phyloP scores from a whole-genome alignment of 768 basidiomycete species.

The Rossbeevera mucosa region DNA sequence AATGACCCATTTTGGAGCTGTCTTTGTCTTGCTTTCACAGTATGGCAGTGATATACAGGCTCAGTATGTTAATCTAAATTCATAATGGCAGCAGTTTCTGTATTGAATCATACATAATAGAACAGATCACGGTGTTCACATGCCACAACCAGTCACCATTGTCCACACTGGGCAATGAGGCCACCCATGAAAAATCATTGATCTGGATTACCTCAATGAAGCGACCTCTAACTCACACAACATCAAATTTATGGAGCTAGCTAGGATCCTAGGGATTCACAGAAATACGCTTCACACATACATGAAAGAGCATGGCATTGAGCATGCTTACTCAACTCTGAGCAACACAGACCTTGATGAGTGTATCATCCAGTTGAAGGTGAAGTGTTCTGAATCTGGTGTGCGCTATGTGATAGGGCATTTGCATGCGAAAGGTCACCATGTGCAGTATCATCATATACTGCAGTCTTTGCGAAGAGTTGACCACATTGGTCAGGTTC shows the following conservation, averaged over 20 bases:
- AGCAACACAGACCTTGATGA: background rate
- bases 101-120: background rate
- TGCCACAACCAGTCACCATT: background rate
- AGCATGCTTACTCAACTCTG: constrained; percentile 4
- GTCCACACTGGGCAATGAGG: background rate
- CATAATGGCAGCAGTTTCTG: too few relatives aligned
- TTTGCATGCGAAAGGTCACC: background rate
- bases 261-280: constrained; percentile 2
- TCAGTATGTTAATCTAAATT: background rate
- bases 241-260: constrained; percentile 13
- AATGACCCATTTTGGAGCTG: background rate
- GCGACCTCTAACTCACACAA: constrained; percentile 5
- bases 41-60: background rate
- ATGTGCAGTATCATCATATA: background rate
- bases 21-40: background rate
- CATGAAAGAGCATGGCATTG: constrained; percentile 9
- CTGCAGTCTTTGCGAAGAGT: background rate
- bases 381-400: background rate
- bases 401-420: background rate
- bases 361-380: background rate
- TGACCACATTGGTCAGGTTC: background rate
- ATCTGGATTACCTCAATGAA: background rate
- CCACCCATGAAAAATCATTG: background rate
- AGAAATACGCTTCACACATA: constrained; percentile 3
- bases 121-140: background rate